Base-by-base conservation (phyloP, 345 rosid genomes). In the Aegle marmelos region DNA sequence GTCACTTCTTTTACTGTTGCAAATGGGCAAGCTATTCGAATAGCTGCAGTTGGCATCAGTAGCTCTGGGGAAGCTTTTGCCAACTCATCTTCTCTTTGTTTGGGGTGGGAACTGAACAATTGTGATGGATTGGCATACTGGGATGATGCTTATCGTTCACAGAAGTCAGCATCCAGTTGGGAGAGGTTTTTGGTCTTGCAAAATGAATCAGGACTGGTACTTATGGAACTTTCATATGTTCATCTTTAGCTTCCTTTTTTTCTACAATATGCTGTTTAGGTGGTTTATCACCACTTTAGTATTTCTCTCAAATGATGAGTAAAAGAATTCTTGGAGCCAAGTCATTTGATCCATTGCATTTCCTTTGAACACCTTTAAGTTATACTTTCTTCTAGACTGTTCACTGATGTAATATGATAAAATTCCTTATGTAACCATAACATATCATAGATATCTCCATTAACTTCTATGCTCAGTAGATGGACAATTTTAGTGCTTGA, bases 181-280 rank as follows among this genome's bases (percentile, higher is more conserved):
- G 99, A 95, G 85, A 89, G 90, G 72, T 92, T 86, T 80, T 73
- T 95, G 79, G 89, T 85, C 82, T 87, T 95, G 89, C 91, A 78
- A 77, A 92, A 95, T 56, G 92, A 88, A 79, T 85, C 97, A 17
- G 98, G 99, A 85, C 68, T 84, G 96, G 99, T 95, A 91, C 53
- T 76, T 36, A 64, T 39, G 24, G 68, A 56, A 68, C 74, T 67
- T 30, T 53, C 73, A 68, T 63, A 70, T 60, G 41, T 73, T 70
- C 67, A 25, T 62, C 8, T 50, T 75, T 82, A 7, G 24, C 31
- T 36, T 31, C 34, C 41, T 50, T 31, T 25, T 76, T 60, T 70
- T 41, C n/a, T 27, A 31, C 33, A n/a, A 30, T 50, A 37, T 62
- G 37, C 27, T 56, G 61, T 75, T 78, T 6, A 3, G 25, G 34